Evolutionary conservation across 148 eudicot species (phyloP), one percentile per base, ranked within the genome.

Genomic region (Nepenthes gracilis): DNA sequence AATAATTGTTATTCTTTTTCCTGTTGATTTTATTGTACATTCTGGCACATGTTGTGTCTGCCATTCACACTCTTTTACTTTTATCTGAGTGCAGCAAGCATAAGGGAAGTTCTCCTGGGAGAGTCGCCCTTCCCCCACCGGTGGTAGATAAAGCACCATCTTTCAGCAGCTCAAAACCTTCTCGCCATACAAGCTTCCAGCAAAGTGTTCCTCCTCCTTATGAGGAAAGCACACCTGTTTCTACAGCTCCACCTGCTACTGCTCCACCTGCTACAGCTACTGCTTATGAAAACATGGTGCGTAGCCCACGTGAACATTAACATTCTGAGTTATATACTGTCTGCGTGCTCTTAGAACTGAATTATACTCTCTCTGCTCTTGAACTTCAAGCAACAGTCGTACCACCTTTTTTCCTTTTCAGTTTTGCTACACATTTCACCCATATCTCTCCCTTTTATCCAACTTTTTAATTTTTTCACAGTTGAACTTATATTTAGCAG

Each of bases 111-210:
- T 71, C 78, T 61, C 76, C 84, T 15, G 65, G 69, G 60, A 79
- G 87, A 69, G 70, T 83, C 59, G 71, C 96, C 38, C 88, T 85
- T 13, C 97, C 97, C 12, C 97, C 97, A 15, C 88, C 96, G 36
- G 96, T 96, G 13, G 38, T 77, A 59, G 52, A 68, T 48, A 74
- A 72, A 56, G 71, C 70, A 43, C 56, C 77, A 54, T 71, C 85
- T 47, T 74, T 6, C 7, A 13, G 47, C 6, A 32, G 54, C 54
- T 69, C 62, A 65, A 56, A 55, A 57, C 50, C 40, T 77, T 80
- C 12, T 1, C 59, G 78, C 55, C 60, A 70, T 67, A 81, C 74
- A 62, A 65, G 68, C 40, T 84, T 79, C 50, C 73, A 76, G 66
- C 61, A 80, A 43, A 67, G 71, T 59, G 56, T 74, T 3, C 67